Conservation (phyloP, 1,284 basidiomycete genomes). For the Peniophora sp. region DNA sequence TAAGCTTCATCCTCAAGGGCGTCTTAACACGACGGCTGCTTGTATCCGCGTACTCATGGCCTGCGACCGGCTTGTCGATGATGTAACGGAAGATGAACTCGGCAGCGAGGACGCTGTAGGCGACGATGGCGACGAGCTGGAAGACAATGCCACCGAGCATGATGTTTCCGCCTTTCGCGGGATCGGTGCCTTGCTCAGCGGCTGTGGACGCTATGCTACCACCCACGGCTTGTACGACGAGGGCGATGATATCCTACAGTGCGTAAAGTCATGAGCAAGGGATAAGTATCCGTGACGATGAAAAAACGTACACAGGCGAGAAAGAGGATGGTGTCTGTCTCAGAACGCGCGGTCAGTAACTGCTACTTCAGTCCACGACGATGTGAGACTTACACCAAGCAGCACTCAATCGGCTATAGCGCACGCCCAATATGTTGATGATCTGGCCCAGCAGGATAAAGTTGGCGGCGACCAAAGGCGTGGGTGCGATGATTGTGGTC, state of each 20-base stretch:
- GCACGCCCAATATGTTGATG: conserved; percentile 23
- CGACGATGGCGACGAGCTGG: conserved; percentile 26
- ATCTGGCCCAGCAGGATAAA: conserved; percentile 32
- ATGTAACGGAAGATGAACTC: conserved; percentile 42
- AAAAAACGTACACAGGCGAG: not conserved
- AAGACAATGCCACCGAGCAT: conserved; percentile 31
- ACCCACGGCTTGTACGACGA: conserved; percentile 32
- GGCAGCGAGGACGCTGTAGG: conserved; percentile 30
- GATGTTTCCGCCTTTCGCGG: conserved; percentile 22
- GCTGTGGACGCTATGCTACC: conserved; percentile 18
- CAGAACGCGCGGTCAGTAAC: not conserved
- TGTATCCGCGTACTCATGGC: not conserved
- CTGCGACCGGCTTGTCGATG: conserved; percentile 25
- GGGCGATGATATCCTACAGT: conserved; percentile 23
- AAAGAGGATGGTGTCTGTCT: conserved; percentile 8
- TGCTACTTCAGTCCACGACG: no score
- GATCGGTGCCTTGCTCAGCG: not conserved
- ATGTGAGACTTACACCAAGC: conserved; percentile 21
- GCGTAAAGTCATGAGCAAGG: conserved; percentile 18
- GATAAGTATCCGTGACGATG: conserved; percentile 17
- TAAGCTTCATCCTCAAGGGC: conserved; percentile 22
- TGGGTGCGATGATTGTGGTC: conserved; percentile 27
- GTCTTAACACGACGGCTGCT: conserved; percentile 10
- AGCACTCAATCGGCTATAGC: conserved; percentile 29
- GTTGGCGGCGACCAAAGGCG: conserved; percentile 30